A percentile compares a stretch with the other conserved stretches of the same genome.
phyloP scores from a whole-genome alignment of 176 grass and related monocot species.

The Urochloa ruziziensis region DNA sequence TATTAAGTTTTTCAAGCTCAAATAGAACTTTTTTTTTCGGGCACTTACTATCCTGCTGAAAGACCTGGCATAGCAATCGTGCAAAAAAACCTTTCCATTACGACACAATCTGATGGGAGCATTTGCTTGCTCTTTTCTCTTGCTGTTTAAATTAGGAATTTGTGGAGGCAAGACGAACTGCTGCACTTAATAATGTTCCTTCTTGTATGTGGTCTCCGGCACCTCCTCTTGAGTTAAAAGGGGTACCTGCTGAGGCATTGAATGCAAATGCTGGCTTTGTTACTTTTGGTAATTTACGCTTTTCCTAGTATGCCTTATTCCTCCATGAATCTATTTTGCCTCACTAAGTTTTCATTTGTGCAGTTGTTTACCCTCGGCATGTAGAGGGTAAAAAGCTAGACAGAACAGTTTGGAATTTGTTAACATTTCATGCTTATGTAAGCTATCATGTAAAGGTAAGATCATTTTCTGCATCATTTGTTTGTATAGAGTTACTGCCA shows the following conservation, averaged over 20 bases:
- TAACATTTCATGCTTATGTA: constrained; percentile 99
- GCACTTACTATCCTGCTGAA: not conserved
- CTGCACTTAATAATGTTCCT: constrained; percentile 84
- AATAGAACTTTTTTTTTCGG: not conserved
- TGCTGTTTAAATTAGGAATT: constrained; percentile 65
- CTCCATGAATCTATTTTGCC: constrained; percentile 15
- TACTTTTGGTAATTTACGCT: constrained; percentile 86
- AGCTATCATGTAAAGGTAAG: constrained; percentile 98
- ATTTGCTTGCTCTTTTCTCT: not conserved
- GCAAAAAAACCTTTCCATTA: not conserved
- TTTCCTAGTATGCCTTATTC: not conserved
- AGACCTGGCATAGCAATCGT: not conserved
- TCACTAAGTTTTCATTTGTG: constrained; percentile 35
- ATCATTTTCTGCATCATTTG: constrained; percentile 20
- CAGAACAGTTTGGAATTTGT: constrained; percentile 95
- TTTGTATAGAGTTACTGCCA: constrained; percentile 10
- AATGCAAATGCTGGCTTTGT: constrained; percentile 98
- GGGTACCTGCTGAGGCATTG: constrained; percentile 65
- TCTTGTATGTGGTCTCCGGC: constrained; percentile 88
- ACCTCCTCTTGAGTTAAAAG: constrained; percentile 90
- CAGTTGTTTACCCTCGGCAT: constrained; percentile 91
- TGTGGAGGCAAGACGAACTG: constrained; percentile 90
- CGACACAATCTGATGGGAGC: not conserved
- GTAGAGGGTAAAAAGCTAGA: constrained; percentile 89
- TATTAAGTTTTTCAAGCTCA: not conserved